Conservation (phyloP, 768 basidiomycete species). For the Tulasnella sp. region DNA sequence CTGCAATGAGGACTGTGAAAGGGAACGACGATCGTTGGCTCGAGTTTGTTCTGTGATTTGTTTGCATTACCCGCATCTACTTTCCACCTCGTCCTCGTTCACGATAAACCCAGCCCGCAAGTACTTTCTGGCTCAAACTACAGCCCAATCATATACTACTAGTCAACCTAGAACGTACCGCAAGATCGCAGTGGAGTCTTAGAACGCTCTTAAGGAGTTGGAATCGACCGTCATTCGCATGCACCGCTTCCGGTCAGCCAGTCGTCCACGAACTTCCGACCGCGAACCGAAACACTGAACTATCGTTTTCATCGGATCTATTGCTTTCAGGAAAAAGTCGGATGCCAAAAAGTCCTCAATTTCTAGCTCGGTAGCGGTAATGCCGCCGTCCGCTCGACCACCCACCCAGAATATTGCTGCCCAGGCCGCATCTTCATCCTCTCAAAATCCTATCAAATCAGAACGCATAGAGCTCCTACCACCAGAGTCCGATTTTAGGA, state of each 20-base stretch:
- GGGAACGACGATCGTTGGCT: background rate
- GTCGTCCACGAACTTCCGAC: background rate
- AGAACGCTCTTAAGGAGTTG: background rate
- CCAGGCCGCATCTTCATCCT: constrained; percentile 21
- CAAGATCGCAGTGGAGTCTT: background rate
- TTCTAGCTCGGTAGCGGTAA: background rate
- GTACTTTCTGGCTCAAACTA: background rate
- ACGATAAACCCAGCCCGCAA: background rate
- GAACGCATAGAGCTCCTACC: constrained; percentile 47
- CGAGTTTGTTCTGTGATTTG: background rate
- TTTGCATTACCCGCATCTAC: background rate
- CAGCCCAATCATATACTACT: background rate
- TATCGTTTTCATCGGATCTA: background rate
- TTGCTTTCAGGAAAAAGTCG: constrained; percentile 55
- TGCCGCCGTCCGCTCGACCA: constrained; percentile 21
- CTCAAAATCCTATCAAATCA: constrained; percentile 17
- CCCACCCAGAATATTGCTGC: constrained; percentile 14
- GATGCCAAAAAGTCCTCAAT: constrained; percentile 41
- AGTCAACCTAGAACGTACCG: background rate
- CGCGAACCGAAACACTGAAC: background rate
- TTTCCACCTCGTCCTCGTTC: background rate
- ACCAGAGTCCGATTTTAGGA: constrained; percentile 66
- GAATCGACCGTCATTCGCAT: background rate
- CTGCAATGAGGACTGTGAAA: background rate
- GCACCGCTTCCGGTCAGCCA: constrained; percentile 7